Evolutionary conservation across 805 yeast species (phyloP).

Genomic region (Jamesozyma lodderae): DNA sequence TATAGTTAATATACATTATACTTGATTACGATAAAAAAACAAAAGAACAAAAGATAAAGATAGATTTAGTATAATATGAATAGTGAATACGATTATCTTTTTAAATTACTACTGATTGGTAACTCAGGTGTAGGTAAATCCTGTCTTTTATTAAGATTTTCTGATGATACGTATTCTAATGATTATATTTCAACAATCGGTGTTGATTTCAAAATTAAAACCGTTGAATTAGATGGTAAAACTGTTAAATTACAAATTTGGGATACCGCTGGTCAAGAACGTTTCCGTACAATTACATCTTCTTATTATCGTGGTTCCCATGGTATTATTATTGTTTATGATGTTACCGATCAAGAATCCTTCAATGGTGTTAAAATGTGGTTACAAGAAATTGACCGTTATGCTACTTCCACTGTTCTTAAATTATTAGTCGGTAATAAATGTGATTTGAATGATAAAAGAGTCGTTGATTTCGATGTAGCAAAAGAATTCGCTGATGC

Average conservation of each 20-base stretch:
- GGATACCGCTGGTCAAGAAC: conserved; percentile 99
- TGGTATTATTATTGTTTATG: conserved; percentile 95
- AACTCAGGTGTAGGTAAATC: conserved; percentile 99
- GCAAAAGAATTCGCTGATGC: conserved; percentile 98
- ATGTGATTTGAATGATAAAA: conserved; percentile 87
- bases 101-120: conserved; percentile 90
- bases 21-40: too few relatives aligned
- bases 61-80: too few relatives aligned
- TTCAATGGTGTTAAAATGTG: conserved; percentile 96
- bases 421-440: conserved; percentile 94
- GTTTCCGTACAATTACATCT: conserved; percentile 95
- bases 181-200: conserved; percentile 97
- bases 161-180: conserved; percentile 94
- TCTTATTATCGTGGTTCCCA: conserved; percentile 98
- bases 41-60: too few relatives aligned
- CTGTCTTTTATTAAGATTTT: conserved; percentile 87
- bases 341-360: conserved; percentile 94
- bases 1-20: too few relatives aligned
- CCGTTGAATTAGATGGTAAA: conserved; percentile 91
- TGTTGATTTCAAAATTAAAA: conserved; percentile 85
- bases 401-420: conserved; percentile 96
- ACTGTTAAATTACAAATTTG: conserved; percentile 96
- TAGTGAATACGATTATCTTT: conserved; percentile 95
- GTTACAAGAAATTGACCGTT: conserved; percentile 97
- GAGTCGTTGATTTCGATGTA: conserved; percentile 89